Conservation (phyloP, 768 basidiomycete species). For the Amanita exitialis region DNA sequence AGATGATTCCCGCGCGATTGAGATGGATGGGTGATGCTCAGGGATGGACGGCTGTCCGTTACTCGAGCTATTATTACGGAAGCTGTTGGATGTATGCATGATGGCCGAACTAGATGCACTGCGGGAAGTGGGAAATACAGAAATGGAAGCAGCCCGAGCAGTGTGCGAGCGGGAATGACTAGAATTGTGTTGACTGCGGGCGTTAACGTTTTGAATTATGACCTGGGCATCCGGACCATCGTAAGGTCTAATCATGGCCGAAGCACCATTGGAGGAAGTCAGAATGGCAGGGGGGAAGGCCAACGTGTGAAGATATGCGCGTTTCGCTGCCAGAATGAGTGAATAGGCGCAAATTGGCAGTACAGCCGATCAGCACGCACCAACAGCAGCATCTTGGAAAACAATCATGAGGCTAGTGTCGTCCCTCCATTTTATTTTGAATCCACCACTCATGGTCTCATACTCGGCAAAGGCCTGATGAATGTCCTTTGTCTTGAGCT, state of each 20-base stretch:
- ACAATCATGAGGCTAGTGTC: slow-evolving; percentile 94
- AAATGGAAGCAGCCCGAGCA: slow-evolving; percentile 58
- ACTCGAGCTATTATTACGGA: slow-evolving; percentile 25
- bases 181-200: slow-evolving; percentile 53
- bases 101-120: slow-evolving; percentile 28
- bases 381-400: slow-evolving; percentile 81
- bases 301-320: slow-evolving; percentile 86
- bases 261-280: slow-evolving; percentile 39
- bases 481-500: slow-evolving; percentile 96
- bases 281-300: slow-evolving; percentile 72
- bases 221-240: slow-evolving; percentile 87
- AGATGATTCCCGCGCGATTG: slow-evolving; percentile 57
- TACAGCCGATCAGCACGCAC: slow-evolving; percentile 39
- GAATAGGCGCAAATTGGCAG: slow-evolving; percentile 2
- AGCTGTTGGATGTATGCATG: slow-evolving; percentile 12
- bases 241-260: slow-evolving; percentile 77
- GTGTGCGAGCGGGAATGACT: slow-evolving; percentile 64
- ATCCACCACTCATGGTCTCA: slow-evolving; percentile 80
- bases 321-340: slow-evolving; percentile 56
- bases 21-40: slow-evolving; percentile 29
- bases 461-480: slow-evolving; percentile 86
- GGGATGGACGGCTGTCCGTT: slow-evolving; percentile 32
- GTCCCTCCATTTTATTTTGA: slow-evolving; percentile 99
- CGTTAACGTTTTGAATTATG: slow-evolving; percentile 77
- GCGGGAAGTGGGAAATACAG: slow-evolving; percentile 47